Conservation (phyloP, 441 rosid genomes). For the Populus hybrid region DNA sequence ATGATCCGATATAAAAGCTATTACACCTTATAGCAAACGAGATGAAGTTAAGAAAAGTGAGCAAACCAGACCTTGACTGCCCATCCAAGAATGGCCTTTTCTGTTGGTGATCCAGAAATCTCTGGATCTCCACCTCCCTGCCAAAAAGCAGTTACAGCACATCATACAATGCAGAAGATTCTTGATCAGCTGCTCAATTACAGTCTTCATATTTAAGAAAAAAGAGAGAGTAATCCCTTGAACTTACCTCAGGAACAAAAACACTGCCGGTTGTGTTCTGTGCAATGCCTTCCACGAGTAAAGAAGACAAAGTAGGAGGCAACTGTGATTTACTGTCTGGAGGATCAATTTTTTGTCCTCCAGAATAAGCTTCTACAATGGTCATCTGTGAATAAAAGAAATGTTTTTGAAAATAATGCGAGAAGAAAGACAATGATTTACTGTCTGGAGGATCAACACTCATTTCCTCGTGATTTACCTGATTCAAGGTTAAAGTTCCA, state of each 20-base stretch:
- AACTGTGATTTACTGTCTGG: constrained; percentile 53
- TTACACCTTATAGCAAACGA: constrained; percentile 15
- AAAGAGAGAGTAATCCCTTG: neutral
- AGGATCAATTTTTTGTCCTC: constrained; percentile 60
- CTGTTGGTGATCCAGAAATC: constrained; percentile 97
- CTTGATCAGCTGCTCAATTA: neutral
- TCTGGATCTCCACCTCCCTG: constrained; percentile 78
- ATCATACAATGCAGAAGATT: neutral
- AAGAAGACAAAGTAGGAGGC: constrained; percentile 41
- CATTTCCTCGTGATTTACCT: constrained; percentile 35
- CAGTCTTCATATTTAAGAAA: neutral
- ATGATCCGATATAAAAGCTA: constrained; percentile 16
- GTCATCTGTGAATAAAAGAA: constrained; percentile 58
- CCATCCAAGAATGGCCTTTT: constrained; percentile 86
- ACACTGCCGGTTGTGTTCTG: constrained; percentile 90
- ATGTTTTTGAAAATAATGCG: neutral
- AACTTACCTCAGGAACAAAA: constrained; percentile 64
- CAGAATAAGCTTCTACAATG: constrained; percentile 72
- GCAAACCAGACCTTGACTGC: constrained; percentile 57
- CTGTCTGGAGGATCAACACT: neutral
- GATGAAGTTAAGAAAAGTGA: constrained; percentile 5
- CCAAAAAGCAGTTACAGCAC: constrained; percentile 18
- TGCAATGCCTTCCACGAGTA: constrained; percentile 74
- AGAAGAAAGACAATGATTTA: neutral
- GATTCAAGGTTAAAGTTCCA: constrained; percentile 90